Percentiles rank a stretch among this genome's conserved stretches.
These are phyloP conservation scores for Yamadazyma pseudoaaseri DNA, from an alignment of 1,139 yeast species.

Conservation along the genomic window DNA sequence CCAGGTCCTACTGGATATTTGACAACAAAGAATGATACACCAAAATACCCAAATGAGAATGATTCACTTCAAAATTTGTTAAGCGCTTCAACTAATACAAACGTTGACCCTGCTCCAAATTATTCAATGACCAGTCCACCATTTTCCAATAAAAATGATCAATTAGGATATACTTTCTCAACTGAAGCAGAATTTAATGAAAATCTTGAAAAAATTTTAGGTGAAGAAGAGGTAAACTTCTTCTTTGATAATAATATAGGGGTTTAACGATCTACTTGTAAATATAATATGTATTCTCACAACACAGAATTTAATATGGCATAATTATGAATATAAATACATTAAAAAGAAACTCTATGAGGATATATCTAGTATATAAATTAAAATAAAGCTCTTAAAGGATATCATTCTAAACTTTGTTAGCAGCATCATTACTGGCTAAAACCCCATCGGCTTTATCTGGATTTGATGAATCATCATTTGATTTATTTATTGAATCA, in stretches of 20 bases:
- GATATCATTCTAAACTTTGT: constrained; percentile 10
- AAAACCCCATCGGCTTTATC: constrained; percentile 11
- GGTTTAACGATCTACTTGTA: constrained; percentile 9
- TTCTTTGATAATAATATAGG: constrained; percentile 41
- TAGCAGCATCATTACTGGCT: constrained; percentile 8
- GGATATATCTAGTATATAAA: not conserved
- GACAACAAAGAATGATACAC: constrained; percentile 1
- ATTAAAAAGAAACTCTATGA: constrained; percentile 1
- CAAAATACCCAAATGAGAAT: not conserved
- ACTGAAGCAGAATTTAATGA: constrained; percentile 11
- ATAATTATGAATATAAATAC: constrained; percentile 1
- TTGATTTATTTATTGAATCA: constrained; percentile 16
- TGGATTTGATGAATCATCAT: constrained; percentile 12
- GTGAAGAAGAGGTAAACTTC: constrained; percentile 32
- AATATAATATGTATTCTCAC: not conserved
- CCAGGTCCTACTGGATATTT: constrained; percentile 18
- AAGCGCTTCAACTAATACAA: not conserved
- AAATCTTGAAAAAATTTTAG: constrained; percentile 12
- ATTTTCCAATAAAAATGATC: not conserved
- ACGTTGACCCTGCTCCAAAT: constrained; percentile 6
- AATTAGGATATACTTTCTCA: constrained; percentile 4
- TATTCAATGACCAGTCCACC: constrained; percentile 3
- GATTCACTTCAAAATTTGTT: not conserved
- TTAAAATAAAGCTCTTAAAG: not conserved
- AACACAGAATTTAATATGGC: constrained; percentile 1